Evolutionary conservation across 2,329 filamentous ascomycete genomes (phyloP).

Genomic region (Aspergillus neotritici): DNA sequence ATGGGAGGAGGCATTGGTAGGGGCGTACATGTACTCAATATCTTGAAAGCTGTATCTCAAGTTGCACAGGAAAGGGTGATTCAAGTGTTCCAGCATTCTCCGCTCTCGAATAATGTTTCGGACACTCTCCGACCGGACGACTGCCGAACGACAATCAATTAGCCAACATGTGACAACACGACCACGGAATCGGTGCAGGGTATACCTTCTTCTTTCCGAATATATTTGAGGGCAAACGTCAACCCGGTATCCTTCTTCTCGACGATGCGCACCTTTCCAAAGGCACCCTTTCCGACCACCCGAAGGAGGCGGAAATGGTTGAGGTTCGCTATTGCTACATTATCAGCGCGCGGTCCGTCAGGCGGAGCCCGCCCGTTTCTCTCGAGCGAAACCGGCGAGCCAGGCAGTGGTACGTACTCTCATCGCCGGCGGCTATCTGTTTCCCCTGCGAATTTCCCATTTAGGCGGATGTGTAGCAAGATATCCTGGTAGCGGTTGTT

Average conservation of each 20-base stretch:
- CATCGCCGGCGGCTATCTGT: constrained; percentile 83
- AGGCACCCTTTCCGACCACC: constrained; percentile 95
- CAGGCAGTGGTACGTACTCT: constrained; percentile 58
- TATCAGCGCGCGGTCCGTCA: constrained; percentile 14
- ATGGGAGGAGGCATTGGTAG: not conserved
- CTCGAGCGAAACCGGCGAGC: not conserved
- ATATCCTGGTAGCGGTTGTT: constrained; percentile 14
- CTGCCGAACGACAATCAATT: constrained; percentile 46
- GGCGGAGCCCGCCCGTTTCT: not conserved
- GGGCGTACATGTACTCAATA: constrained; percentile 87
- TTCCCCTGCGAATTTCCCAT: constrained; percentile 98
- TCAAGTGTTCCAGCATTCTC: constrained; percentile 95
- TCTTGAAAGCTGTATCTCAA: constrained; percentile 98
- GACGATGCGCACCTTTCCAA: constrained; percentile 97
- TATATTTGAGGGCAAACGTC: constrained; percentile 96
- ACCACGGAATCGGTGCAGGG: not conserved
- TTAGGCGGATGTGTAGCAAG: constrained; percentile 20
- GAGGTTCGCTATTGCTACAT: constrained; percentile 65
- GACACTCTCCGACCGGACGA: constrained; percentile 94
- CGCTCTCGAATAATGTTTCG: constrained; percentile 97
- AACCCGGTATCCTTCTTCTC: constrained; percentile 92
- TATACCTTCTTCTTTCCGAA: constrained; percentile 88
- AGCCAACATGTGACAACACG: constrained; percentile 11
- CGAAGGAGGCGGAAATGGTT: constrained; percentile 94
- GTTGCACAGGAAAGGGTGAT: constrained; percentile 97